A percentile compares a stretch with the other conserved stretches of the same genome.
phyloP scores from a whole-genome alignment of 2,329 filamentous ascomycete species.

The Ceratocystiopsis minuta region DNA sequence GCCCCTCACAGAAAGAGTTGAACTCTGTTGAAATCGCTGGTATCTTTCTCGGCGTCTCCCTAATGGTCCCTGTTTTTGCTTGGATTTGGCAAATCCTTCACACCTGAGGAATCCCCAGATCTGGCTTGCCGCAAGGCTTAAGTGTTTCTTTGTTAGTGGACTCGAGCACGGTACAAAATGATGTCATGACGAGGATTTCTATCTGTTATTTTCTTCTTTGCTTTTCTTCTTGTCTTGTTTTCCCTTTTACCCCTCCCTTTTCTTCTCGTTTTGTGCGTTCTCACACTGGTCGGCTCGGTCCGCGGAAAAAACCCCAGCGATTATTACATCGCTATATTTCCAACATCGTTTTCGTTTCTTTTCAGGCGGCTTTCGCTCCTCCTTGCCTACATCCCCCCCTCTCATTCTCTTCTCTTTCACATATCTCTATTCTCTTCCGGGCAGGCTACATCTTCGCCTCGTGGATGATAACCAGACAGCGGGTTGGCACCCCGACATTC shows the following conservation, averaged over 20 bases:
- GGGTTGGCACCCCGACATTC: neutral
- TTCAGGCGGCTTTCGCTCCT: too few species aligned
- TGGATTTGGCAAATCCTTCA: conserved; percentile 29
- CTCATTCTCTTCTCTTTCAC: too few species aligned
- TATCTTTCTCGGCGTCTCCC: conserved; percentile 8
- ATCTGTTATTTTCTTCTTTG: conserved; percentile 2
- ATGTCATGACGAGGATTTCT: conserved; percentile 18
- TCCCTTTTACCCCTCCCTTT: neutral
- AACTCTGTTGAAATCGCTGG: conserved; percentile 4
- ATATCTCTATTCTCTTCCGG: too few species aligned
- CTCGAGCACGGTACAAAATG: conserved; percentile 22
- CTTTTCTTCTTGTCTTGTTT: neutral
- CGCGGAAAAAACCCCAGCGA: neutral
- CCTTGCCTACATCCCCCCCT: too few species aligned
- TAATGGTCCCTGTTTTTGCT: conserved; percentile 21
- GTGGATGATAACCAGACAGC: too few species aligned
- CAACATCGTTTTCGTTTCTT: too few species aligned
- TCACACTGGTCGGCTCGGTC: too few species aligned
- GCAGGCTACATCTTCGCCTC: neutral
- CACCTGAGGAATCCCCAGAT: conserved; percentile 34
- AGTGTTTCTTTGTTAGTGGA: conserved; percentile 23
- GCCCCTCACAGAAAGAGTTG: neutral
- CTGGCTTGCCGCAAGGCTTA: conserved; percentile 46
- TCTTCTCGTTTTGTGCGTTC: neutral
- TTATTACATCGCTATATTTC: neutral